These are phyloP conservation scores for Cutaneotrichosporon cutaneum DNA, from an alignment of 1,284 basidiomycete genomes.

Conservation along the genomic window DNA sequence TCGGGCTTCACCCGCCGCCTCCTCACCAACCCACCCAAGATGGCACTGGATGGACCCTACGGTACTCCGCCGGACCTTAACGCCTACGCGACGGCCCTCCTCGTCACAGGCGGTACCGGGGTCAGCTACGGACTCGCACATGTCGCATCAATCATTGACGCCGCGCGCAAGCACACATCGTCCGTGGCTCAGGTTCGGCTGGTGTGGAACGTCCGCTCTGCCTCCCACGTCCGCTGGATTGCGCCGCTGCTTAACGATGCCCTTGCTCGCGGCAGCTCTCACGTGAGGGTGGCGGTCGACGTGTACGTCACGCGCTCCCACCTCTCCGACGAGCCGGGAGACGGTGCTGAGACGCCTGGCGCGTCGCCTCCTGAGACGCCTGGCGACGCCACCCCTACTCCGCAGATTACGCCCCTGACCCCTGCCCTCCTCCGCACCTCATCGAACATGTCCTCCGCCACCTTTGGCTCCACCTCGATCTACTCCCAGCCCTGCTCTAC, in stretches of 20 bases:
- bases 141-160: constrained; percentile 33
- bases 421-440: neutral
- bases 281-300: constrained; percentile 17
- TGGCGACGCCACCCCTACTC: constrained; percentile 1
- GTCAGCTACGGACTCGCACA: constrained; percentile 41
- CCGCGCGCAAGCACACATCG: constrained; percentile 28
- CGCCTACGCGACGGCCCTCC: constrained; percentile 37
- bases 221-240: constrained; percentile 12
- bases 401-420: neutral
- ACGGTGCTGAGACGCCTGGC: neutral
- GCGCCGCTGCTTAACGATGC: constrained; percentile 22
- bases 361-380: constrained; percentile 2
- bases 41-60: constrained; percentile 7
- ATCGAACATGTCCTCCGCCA: neutral
- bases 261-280: constrained; percentile 8
- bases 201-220: constrained; percentile 36
- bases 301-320: constrained; percentile 27
- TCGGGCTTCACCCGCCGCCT: constrained; percentile 41
- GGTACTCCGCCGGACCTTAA: constrained; percentile 23
- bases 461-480: neutral
- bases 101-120: constrained; percentile 47
- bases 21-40: constrained; percentile 18
- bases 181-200: constrained; percentile 33
- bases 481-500: too few species aligned
- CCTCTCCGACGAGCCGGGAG: constrained; percentile 4